Evolutionary conservation across 352 stramenopile species (phyloP), one percentile per base, ranked within the genome.

Genomic region (Phytophthora pluvialis): DNA sequence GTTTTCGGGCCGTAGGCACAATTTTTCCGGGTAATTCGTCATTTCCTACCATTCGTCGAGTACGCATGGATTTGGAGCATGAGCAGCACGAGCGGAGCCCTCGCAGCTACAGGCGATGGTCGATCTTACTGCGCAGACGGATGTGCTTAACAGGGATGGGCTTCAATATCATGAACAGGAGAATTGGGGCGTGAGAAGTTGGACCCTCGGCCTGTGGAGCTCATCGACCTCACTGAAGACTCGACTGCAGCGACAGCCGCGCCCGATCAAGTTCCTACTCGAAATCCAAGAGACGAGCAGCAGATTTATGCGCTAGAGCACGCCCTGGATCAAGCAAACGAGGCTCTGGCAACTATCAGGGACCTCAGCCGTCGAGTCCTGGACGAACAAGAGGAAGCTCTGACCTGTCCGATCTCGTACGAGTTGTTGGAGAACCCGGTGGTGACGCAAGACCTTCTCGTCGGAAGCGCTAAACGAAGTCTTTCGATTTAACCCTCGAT

Each of bases 381-480:
- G 18, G 44, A n/a, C 6, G 53, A 70, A 5, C 62, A 55, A 3
- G 60, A 68, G 42, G 36, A 26, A 15, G 31, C 40, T n/a, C 21
- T 61, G 16, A 68, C 50, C 25, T 68, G 60, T 32, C 60, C 60
- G 6, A 62, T 68, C 7, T 53, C 50, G 8, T 42, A 53, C 12
- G 60, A 68, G 2, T 38, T 62, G 36, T 62, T 68, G 7, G 60
- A 62, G 12, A 33, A 58, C 26, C 60, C 60, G n/a, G 51, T 68
- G 28, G 44, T 58, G 15, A 62, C 60, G 6, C 18, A 45, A 68
- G 12, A 58, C 49, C 6, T 68, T 67, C 13, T 68, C 60, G 12
- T 43, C 28, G 1, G 60, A 25, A 33, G 44, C 43, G 13, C 31
- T 69, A 16, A 18, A 7, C 1, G 12, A 63, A n/a, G 51, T 50